These are phyloP conservation scores for Lasiosphaeria ovina DNA, from an alignment of 495 filamentous ascomycete species.

Conservation along the genomic window DNA sequence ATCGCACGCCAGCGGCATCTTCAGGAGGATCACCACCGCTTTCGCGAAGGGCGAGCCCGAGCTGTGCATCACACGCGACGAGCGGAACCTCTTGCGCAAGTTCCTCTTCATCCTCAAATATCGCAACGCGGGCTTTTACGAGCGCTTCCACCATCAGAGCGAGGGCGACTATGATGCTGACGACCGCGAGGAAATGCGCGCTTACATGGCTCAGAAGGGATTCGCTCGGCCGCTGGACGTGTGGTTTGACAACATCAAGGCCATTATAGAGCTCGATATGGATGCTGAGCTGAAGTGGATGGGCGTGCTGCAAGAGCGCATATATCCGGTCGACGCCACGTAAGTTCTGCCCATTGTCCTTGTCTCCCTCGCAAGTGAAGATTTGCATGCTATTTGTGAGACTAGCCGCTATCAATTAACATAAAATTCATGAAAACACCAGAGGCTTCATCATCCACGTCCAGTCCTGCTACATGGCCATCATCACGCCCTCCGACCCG, in stretches of 20 bases:
- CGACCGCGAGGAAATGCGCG: constrained; percentile 36
- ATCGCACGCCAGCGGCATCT: constrained; percentile 25
- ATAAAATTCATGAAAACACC: too few relatives aligned
- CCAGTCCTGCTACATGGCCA: constrained; percentile 41
- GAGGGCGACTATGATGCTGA: constrained; percentile 37
- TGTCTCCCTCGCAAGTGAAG: too few relatives aligned
- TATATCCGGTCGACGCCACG: constrained; percentile 42
- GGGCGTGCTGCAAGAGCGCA: constrained; percentile 28
- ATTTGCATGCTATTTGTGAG: too few relatives aligned
- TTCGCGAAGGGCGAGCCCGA: constrained; percentile 19
- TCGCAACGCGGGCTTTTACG: constrained; percentile 34
- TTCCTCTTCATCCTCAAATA: constrained; percentile 57
- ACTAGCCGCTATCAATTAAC: too few relatives aligned
- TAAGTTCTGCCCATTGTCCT: too few relatives aligned
- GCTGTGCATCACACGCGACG: constrained; percentile 36
- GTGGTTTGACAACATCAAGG: constrained; percentile 48
- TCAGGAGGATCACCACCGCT: constrained; percentile 34
- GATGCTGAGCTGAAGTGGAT: constrained; percentile 38
- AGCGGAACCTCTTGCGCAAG: constrained; percentile 46
- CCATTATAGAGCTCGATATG: constrained; percentile 47
- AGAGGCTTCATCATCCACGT: constrained; percentile 42
- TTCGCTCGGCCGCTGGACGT: constrained; percentile 48
- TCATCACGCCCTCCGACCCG: constrained; percentile 40
- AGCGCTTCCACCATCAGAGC: constrained; percentile 34
- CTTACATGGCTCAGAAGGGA: constrained; percentile 46